A percentile compares a stretch with the other conserved stretches of the same genome.
Evolutionary conservation across 169 alveolate species (phyloP).

Genomic region (Plasmodium vinckei): DNA sequence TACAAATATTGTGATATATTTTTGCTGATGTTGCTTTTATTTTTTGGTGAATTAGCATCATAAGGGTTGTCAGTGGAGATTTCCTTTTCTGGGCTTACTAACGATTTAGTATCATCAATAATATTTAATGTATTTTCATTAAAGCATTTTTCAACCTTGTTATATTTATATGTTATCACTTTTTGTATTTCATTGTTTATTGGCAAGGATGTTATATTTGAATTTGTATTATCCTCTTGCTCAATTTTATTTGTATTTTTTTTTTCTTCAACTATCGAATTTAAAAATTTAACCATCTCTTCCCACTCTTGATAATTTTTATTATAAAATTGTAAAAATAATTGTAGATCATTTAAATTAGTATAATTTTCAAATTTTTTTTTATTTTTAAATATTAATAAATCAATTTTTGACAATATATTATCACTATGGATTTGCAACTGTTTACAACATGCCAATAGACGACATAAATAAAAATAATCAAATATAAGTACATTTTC

Average conservation of each 20-base stretch:
- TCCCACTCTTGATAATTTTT: conserved; percentile 50
- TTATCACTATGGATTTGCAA: conserved; percentile 24
- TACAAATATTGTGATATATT: conserved; percentile 19
- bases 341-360: conserved; percentile 12
- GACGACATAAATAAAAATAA: conserved; percentile 43
- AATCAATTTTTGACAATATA: conserved; percentile 49
- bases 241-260: not conserved
- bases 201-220: not conserved
- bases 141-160: conserved; percentile 25
- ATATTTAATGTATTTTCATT: conserved; percentile 20
- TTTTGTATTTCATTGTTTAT: conserved; percentile 8
- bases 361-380: conserved; percentile 31
- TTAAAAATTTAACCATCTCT: conserved; percentile 26
- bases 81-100: not conserved
- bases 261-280: not conserved
- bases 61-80: not conserved
- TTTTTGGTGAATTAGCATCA: not conserved
- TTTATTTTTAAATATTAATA: conserved; percentile 32
- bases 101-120: not conserved
- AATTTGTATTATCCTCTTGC: not conserved
- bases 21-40: conserved; percentile 4
- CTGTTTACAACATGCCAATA: conserved; percentile 13
- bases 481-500: conserved; percentile 16
- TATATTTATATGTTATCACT: conserved; percentile 54
- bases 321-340: conserved; percentile 45